Conservation (phyloP, 1,284 basidiomycete species). For the Amylostereum chailletii region DNA sequence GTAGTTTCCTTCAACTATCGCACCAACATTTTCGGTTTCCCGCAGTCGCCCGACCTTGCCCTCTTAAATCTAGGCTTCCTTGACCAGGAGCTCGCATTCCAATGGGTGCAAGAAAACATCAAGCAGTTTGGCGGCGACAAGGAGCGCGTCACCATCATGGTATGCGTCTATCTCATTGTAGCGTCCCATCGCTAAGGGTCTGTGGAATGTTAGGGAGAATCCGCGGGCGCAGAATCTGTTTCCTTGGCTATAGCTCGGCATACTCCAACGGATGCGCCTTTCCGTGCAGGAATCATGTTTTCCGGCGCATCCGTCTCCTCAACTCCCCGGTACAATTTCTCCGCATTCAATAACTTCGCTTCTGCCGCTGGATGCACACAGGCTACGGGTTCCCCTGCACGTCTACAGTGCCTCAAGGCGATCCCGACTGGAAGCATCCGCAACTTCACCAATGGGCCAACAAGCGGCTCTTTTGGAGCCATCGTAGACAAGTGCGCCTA, state of each 20-base stretch:
- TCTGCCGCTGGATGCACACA: slow-evolving; percentile 1
- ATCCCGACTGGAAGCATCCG: slow-evolving; percentile 5
- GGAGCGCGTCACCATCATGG: slow-evolving; percentile 10
- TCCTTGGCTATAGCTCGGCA: slow-evolving; percentile 4
- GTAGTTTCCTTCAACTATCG: slow-evolving; percentile 12
- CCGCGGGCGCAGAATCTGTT: slow-evolving; percentile 1
- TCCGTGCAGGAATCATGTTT: slow-evolving; percentile 7
- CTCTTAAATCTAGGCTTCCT: slow-evolving; percentile 3
- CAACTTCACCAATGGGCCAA: slow-evolving; percentile 3
- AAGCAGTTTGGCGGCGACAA: slow-evolving; percentile 11
- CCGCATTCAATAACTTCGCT: slow-evolving; percentile 4
- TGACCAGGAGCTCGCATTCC: slow-evolving; percentile 6
- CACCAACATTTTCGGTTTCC: slow-evolving; percentile 13
- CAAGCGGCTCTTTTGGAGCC: neutral
- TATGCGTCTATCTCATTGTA: neutral
- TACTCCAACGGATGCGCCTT: neutral
- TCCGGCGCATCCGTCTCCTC: neutral
- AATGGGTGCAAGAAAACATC: slow-evolving; percentile 9
- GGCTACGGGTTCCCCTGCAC: neutral
- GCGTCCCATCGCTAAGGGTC: neutral
- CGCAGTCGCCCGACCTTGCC: slow-evolving; percentile 7
- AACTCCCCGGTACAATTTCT: neutral
- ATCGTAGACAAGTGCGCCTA: slow-evolving; percentile 5
- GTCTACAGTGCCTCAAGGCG: slow-evolving; percentile 5
- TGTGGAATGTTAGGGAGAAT: slow-evolving; percentile 4